Percentiles rank a stretch among this genome's conserved stretches.
phyloP scores from a whole-genome alignment of 768 basidiomycete genomes.

The Boletus rubescentipes region DNA sequence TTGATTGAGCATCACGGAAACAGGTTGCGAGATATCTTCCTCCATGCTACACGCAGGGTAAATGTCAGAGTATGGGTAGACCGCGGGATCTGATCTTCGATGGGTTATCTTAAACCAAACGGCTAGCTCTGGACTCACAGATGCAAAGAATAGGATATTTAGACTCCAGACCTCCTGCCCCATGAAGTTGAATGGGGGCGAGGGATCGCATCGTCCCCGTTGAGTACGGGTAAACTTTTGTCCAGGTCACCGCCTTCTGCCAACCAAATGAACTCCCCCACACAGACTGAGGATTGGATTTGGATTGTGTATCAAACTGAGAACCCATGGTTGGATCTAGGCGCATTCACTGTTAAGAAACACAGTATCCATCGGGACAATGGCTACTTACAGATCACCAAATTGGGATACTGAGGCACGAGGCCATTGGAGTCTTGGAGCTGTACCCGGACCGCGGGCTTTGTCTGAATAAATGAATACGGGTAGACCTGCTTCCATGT shows the following conservation, averaged over 20 bases:
- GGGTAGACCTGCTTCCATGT: constrained; percentile 26
- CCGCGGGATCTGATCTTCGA: constrained; percentile 33
- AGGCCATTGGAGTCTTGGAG: constrained; percentile 11
- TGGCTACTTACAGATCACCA: constrained; percentile 31
- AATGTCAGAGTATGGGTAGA: constrained; percentile 42
- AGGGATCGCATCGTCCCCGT: background rate
- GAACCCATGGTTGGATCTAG: constrained; percentile 39
- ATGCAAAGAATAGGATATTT: constrained; percentile 18
- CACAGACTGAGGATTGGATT: background rate
- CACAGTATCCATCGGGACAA: background rate
- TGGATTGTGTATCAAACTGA: constrained; percentile 34
- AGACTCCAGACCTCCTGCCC: constrained; percentile 7
- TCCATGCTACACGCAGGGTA: constrained; percentile 34
- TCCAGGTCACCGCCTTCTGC: constrained; percentile 15
- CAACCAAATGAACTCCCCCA: constrained; percentile 25
- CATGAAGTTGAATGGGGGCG: constrained; percentile 5
- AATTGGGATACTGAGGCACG: constrained; percentile 24
- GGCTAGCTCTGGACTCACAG: constrained; percentile 12
- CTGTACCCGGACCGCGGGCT: background rate
- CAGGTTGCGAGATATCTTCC: constrained; percentile 1
- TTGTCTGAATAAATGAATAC: constrained; percentile 3
- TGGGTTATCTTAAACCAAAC: constrained; percentile 1
- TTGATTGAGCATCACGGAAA: background rate
- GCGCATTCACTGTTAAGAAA: background rate
- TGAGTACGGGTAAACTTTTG: constrained; percentile 18